Evolutionary conservation across 495 filamentous ascomycete species (phyloP), one percentile per base, ranked within the genome.

Genomic region (Lasiosphaeriaceae sp.): DNA sequence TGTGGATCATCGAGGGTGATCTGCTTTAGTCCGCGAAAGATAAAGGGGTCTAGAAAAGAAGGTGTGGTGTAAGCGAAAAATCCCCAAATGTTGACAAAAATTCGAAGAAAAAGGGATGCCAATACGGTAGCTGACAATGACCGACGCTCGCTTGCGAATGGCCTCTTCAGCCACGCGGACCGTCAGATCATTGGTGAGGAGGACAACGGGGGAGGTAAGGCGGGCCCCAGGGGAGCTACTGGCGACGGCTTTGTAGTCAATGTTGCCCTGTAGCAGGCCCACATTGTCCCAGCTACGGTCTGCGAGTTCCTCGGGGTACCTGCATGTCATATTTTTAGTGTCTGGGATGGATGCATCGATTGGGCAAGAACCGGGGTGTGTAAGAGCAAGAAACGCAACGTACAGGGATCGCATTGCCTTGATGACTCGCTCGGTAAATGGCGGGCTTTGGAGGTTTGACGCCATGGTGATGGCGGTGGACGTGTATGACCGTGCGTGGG

Each of bases 251-350:
- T 41, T 34, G 4, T 2, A 58, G 48, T 62, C 52, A 23, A 69
- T 59, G 59, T 74, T 74, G 14, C 67, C 70, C 52, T 71, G 63
- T 22, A 74, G 69, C 2, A 74, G 63, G 31, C 72, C 72, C 1
- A 74, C 97, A 61, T 98, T 98, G 67, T 98, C 94, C 77, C 89
- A 98, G 71, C 86, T 86, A 63, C 86, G 87, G 63, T 97, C 92
- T 11, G 94, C 93, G 47, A 97, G 78, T 41, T 83, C 83, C 72
- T 92, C 87, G 0, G 94, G 94, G 69, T 96, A 98, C 39, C 91
- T 96, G 64, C 3, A 1, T 14, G 20, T 11, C 21, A 41, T 60
- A 58, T 39, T 63, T 37, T 48, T 17, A 19, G 16, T 9, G 2
- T 41, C 17, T 24, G 26, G 31, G 0, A 19, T n/a, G n/a, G n/a